phyloP scores from a whole-genome alignment of 1,284 basidiomycete species.

The Rhodotorula glutinis region DNA sequence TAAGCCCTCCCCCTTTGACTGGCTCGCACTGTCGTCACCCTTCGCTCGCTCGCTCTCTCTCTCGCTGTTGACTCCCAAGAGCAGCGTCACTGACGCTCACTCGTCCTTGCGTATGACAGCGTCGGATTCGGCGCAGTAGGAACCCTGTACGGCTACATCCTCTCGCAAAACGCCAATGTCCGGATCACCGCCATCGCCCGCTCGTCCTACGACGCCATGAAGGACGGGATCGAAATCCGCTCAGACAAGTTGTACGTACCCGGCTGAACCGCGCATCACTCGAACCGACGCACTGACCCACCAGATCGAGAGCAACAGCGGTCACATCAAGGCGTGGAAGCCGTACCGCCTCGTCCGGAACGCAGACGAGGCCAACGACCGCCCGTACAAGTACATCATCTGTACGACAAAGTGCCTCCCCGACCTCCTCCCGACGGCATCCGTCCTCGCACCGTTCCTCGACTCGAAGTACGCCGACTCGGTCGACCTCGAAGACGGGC shows the following conservation, averaged over 20 bases:
- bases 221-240: not conserved
- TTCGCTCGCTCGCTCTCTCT: not conserved
- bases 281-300: no score
- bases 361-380: slow-evolving; percentile 37
- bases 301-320: slow-evolving; percentile 17
- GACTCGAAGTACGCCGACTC: slow-evolving; percentile 14
- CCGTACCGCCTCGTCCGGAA: slow-evolving; percentile 36
- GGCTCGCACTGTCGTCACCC: not conserved
- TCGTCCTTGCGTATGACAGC: slow-evolving; percentile 6
- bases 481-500: slow-evolving; percentile 25
- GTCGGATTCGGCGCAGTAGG: slow-evolving; percentile 36
- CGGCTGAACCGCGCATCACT: no score
- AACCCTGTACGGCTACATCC: slow-evolving; percentile 31
- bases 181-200: slow-evolving; percentile 36
- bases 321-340: slow-evolving; percentile 24
- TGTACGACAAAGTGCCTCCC: slow-evolving; percentile 29
- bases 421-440: slow-evolving; percentile 36
- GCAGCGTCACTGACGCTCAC: not conserved
- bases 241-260: no score
- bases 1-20: not conserved
- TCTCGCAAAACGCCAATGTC: slow-evolving; percentile 34
- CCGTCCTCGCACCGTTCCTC: slow-evolving; percentile 38
- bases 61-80: not conserved
- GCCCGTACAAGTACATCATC: slow-evolving; percentile 32
- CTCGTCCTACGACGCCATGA: slow-evolving; percentile 25